Conservation (phyloP, 2,329 filamentous ascomycete species). For the Hypoxylon sp. region DNA sequence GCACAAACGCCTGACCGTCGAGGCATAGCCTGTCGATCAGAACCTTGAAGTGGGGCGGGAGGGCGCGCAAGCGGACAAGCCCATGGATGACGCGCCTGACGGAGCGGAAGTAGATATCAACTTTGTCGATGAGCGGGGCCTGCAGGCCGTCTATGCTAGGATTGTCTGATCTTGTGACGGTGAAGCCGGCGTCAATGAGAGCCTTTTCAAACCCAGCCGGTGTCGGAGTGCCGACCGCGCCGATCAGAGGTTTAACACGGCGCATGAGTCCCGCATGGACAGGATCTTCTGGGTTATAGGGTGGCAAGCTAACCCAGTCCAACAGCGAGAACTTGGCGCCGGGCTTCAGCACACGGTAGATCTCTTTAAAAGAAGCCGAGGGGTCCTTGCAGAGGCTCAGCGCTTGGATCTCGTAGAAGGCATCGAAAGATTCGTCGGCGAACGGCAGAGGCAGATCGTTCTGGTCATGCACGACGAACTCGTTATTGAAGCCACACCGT, state of each 20-base stretch:
- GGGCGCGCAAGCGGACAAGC: constrained; percentile 60
- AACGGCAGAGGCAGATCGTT: constrained; percentile 66
- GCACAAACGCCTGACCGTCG: constrained; percentile 67
- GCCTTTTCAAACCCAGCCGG: constrained; percentile 61
- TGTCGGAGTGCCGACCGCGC: constrained; percentile 67
- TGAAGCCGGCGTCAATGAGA: constrained; percentile 62
- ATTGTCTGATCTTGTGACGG: constrained; percentile 63
- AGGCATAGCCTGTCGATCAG: constrained; percentile 66
- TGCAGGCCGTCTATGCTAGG: constrained; percentile 65
- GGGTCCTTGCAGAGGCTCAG: constrained; percentile 66
- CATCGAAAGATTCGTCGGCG: constrained; percentile 62
- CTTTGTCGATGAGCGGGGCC: constrained; percentile 66
- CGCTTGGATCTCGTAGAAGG: constrained; percentile 70
- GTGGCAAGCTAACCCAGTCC: constrained; percentile 66
- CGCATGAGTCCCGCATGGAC: constrained; percentile 66
- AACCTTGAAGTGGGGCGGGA: constrained; percentile 66
- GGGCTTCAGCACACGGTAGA: constrained; percentile 64
- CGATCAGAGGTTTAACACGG: constrained; percentile 67
- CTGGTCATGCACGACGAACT: constrained; percentile 65
- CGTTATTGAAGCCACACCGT: constrained; percentile 55
- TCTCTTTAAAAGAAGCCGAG: constrained; percentile 60
- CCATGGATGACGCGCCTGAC: constrained; percentile 63
- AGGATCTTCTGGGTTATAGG: constrained; percentile 61
- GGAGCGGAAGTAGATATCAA: constrained; percentile 67
- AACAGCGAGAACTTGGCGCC: constrained; percentile 64